These are phyloP conservation scores for Casaregolazyma lundiana DNA, from an alignment of 1,139 yeast species.

Conservation along the genomic window DNA sequence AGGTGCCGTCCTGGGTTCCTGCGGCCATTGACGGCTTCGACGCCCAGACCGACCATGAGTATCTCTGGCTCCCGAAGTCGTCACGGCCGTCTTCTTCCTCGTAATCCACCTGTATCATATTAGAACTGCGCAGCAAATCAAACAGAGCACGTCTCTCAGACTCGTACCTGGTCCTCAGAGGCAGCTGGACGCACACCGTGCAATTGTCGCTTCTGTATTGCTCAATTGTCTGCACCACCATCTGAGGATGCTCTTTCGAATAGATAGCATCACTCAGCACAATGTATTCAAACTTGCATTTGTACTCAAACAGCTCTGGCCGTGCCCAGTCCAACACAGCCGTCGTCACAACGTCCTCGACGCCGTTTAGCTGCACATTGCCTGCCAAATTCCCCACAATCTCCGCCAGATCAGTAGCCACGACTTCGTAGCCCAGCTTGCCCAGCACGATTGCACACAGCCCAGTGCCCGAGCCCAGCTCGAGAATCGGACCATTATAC, in stretches of 20 bases:
- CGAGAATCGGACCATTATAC: slow-evolving; percentile 46
- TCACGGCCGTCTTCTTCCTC: slow-evolving; percentile 63
- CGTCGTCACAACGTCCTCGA: slow-evolving; percentile 34
- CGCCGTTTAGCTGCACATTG: slow-evolving; percentile 52
- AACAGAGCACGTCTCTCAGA: slow-evolving; percentile 60
- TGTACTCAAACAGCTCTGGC: slow-evolving; percentile 35
- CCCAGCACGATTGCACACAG: slow-evolving; percentile 68
- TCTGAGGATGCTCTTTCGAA: slow-evolving; percentile 71
- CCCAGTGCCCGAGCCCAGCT: slow-evolving; percentile 94
- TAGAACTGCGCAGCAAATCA: slow-evolving; percentile 42
- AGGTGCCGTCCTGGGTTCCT: slow-evolving; percentile 15
- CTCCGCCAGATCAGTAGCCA: slow-evolving; percentile 73
- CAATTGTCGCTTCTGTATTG: slow-evolving; percentile 33
- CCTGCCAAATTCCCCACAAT: slow-evolving; percentile 62
- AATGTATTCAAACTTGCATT: slow-evolving; percentile 48
- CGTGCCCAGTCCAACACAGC: slow-evolving; percentile 73
- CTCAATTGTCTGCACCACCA: slow-evolving; percentile 58
- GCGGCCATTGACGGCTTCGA: slow-evolving; percentile 19
- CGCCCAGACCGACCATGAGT: slow-evolving; percentile 35
- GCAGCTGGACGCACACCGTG: slow-evolving; percentile 64
- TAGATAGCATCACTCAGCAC: slow-evolving; percentile 86
- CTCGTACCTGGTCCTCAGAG: slow-evolving; percentile 64
- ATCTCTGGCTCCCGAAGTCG: slow-evolving; percentile 76
- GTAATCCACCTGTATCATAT: slow-evolving; percentile 27
- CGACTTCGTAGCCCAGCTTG: slow-evolving; percentile 46